Percentiles rank a stretch among this genome's conserved stretches.
Conservation (phyloP, 2,329 filamentous ascomycete genomes). For the Ilyonectria mors-panacis region DNA sequence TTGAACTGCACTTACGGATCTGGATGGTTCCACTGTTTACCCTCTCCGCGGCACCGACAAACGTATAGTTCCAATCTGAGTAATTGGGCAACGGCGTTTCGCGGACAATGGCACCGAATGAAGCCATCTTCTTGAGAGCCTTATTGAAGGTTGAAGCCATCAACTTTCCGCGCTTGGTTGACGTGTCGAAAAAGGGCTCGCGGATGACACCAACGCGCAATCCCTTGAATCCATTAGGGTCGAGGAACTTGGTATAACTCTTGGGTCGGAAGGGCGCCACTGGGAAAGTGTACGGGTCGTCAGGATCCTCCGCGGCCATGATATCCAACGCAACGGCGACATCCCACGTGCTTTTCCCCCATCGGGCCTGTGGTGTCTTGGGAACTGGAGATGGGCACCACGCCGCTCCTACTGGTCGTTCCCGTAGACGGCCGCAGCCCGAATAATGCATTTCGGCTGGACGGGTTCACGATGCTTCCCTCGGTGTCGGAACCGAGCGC, state of each 20-base stretch:
- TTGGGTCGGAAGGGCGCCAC: background rate
- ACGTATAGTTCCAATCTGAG: slow-evolving; percentile 8
- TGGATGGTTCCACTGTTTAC: slow-evolving; percentile 9
- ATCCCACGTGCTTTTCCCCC: slow-evolving; percentile 15
- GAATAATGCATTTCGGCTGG: slow-evolving; percentile 7
- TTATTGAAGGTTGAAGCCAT: background rate
- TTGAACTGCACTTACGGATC: slow-evolving; percentile 6
- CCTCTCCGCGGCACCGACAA: slow-evolving; percentile 6
- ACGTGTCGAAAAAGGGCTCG: slow-evolving; percentile 4
- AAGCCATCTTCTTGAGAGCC: slow-evolving; percentile 1
- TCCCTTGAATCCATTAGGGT: slow-evolving; percentile 11
- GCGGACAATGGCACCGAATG: background rate
- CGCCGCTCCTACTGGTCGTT: slow-evolving; percentile 10
- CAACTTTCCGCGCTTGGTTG: background rate
- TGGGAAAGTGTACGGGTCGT: slow-evolving; percentile 1
- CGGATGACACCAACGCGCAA: background rate
- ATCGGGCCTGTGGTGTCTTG: slow-evolving; percentile 13
- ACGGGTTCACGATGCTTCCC: slow-evolving; percentile 6
- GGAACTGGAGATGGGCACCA: slow-evolving; percentile 12
- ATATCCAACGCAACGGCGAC: slow-evolving; percentile 6
- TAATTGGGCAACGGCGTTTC: slow-evolving; percentile 11
- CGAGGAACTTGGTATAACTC: slow-evolving; percentile 10
- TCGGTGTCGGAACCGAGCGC: slow-evolving; percentile 12
- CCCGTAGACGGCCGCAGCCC: slow-evolving; percentile 12
- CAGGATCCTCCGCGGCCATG: slow-evolving; percentile 9